Conservation (phyloP, 495 filamentous ascomycete species). For the Aspergillus olivimuriae region DNA sequence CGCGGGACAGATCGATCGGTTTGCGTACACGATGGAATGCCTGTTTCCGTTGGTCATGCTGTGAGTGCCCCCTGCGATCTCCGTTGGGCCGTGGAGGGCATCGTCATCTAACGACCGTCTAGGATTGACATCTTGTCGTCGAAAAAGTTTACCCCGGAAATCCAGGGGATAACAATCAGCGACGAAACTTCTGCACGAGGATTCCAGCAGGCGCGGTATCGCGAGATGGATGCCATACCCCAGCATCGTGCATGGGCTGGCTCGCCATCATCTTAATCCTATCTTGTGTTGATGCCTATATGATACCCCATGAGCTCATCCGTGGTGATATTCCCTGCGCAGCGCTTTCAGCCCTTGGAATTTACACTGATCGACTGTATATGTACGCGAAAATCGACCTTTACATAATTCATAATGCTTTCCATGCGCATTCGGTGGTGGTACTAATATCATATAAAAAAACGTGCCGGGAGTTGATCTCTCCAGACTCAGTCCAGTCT, state of each 20-base stretch:
- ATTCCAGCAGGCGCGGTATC: background rate
- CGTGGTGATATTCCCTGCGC: too few relatives aligned
- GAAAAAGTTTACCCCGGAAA: background rate
- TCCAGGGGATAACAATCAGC: background rate
- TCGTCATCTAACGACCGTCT: background rate
- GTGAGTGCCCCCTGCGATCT: constrained; percentile 9
- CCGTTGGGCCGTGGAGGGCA: background rate
- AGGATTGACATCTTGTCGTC: constrained; percentile 1
- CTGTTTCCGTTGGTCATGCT: constrained; percentile 29
- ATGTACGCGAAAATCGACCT: too few relatives aligned
- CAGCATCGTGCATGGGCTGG: background rate
- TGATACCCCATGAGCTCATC: too few relatives aligned
- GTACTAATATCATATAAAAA: too few relatives aligned
- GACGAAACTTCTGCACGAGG: background rate
- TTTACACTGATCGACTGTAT: too few relatives aligned
- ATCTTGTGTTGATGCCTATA: background rate
- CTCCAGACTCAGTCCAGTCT: too few relatives aligned
- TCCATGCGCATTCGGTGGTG: too few relatives aligned
- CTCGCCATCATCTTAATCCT: background rate
- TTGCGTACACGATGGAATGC: constrained; percentile 30
- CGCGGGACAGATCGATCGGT: constrained; percentile 28
- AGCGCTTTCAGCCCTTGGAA: too few relatives aligned
- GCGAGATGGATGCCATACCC: background rate
- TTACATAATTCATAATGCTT: too few relatives aligned
- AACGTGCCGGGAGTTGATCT: too few relatives aligned